A percentile compares a stretch with the other conserved stretches of the same genome.
These are phyloP conservation scores for Phytopythium aichiense DNA, from an alignment of 352 stramenopile species.

Conservation along the genomic window DNA sequence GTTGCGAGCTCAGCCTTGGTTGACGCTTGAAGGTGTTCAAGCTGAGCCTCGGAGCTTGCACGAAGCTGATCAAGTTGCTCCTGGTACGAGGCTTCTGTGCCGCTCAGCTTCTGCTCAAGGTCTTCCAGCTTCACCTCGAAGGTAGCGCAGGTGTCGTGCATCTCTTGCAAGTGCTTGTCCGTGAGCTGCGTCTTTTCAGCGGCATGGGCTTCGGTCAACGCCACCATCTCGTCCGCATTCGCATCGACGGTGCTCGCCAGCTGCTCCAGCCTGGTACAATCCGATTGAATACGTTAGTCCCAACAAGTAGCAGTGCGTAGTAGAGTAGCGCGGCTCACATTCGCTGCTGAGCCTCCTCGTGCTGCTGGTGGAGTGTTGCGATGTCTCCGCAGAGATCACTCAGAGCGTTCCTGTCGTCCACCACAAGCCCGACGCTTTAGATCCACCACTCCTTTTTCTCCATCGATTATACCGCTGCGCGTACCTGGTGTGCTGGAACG, in stretches of 20 bases:
- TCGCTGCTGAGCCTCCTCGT: slow-evolving; percentile 28
- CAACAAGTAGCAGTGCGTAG: not conserved
- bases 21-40: slow-evolving; percentile 17
- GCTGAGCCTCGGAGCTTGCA: slow-evolving; percentile 13
- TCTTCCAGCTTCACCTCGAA: slow-evolving; percentile 27
- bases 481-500: slow-evolving; percentile 36
- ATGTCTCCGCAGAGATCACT: slow-evolving; percentile 42
- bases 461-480: not conserved
- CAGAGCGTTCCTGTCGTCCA: slow-evolving; percentile 21
- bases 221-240: slow-evolving; percentile 40
- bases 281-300: not conserved
- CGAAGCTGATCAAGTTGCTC: slow-evolving; percentile 37
- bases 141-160: slow-evolving; percentile 13
- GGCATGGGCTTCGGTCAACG: slow-evolving; percentile 30
- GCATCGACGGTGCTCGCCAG: slow-evolving; percentile 35
- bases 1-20: slow-evolving; percentile 18
- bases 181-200: slow-evolving; percentile 25
- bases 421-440: not conserved
- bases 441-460: not conserved
- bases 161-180: slow-evolving; percentile 19
- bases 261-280: slow-evolving; percentile 22
- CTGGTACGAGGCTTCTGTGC: slow-evolving; percentile 26
- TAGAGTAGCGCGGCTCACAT: slow-evolving; percentile 19
- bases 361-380: slow-evolving; percentile 31
- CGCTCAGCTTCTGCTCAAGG: slow-evolving; percentile 25